Conservation (phyloP, 2,329 filamentous ascomycete species). For the Blumeria hordei region DNA sequence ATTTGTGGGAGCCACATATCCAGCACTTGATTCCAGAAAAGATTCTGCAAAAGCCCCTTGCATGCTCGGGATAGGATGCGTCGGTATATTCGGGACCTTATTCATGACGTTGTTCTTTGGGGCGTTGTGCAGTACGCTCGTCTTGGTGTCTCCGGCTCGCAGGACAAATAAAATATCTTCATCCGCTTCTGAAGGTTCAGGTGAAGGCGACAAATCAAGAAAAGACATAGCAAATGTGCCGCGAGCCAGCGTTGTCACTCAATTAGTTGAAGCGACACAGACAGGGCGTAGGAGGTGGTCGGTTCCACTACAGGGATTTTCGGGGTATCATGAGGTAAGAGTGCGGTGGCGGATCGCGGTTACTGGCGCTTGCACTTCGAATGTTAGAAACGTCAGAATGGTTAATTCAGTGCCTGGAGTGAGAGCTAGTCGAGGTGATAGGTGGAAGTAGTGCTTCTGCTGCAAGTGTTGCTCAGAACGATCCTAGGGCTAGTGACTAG, state of each 20-base stretch:
- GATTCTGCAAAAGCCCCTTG: slow-evolving; percentile 69
- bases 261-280: background rate
- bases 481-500: background rate
- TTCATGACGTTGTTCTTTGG: too few species aligned
- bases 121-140: too few species aligned
- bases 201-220: background rate
- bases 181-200: background rate
- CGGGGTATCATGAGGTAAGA: background rate
- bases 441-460: background rate
- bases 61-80: slow-evolving; percentile 54
- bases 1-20: slow-evolving; percentile 24
- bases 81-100: background rate
- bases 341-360: background rate
- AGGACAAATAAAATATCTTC: too few species aligned
- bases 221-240: background rate
- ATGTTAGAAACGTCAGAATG: background rate
- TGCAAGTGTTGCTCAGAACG: background rate
- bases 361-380: background rate
- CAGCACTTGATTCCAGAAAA: slow-evolving; percentile 39
- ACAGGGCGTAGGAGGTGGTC: background rate
- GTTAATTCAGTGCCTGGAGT: background rate
- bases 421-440: background rate
- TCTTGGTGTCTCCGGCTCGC: too few species aligned
- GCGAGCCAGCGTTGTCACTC: background rate
- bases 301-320: background rate